phyloP scores from a whole-genome alignment of 768 basidiomycete species.

The Sporobolomyces pararoseus region DNA sequence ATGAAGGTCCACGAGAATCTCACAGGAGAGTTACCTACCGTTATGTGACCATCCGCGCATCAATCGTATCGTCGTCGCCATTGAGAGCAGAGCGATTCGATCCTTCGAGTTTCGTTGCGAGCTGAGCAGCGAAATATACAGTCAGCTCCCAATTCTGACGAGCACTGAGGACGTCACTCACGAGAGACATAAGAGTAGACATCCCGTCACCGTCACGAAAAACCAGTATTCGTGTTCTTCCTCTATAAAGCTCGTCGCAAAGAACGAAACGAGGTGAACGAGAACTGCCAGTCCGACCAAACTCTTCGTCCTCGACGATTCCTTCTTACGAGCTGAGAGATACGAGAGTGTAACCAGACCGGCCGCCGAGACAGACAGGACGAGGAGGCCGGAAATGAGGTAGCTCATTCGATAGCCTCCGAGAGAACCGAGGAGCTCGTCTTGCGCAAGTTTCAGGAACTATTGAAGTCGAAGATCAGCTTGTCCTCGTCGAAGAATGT shows the following conservation, averaged over 20 bases:
- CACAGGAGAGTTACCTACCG: not conserved
- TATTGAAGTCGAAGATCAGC: not conserved
- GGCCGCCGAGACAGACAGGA: slow-evolving; percentile 50
- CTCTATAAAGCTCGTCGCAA: slow-evolving; percentile 38
- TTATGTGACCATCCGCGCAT: slow-evolving; percentile 34
- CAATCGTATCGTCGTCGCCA: not conserved
- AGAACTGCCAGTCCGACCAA: slow-evolving; percentile 5
- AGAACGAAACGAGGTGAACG: slow-evolving; percentile 18
- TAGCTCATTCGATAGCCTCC: slow-evolving; percentile 78
- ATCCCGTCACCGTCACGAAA: slow-evolving; percentile 1
- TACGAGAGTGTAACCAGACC: not conserved
- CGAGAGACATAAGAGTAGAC: not conserved
- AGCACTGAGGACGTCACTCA: not conserved
- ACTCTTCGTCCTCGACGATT: rapidly evolving
- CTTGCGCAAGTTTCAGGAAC: slow-evolving; percentile 63
- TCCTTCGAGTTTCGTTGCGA: not conserved
- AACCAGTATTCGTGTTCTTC: slow-evolving; percentile 39
- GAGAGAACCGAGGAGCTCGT: slow-evolving; percentile 77
- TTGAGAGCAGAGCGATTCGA: not conserved
- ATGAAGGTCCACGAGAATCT: no score
- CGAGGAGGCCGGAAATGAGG: slow-evolving; percentile 66
- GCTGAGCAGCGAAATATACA: not conserved
- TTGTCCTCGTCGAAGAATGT: not conserved
- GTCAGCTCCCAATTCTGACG: no score
- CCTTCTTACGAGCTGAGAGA: not conserved